phyloP scores from a whole-genome alignment of 805 yeast species.

The Kurtzmaniella fragi region DNA sequence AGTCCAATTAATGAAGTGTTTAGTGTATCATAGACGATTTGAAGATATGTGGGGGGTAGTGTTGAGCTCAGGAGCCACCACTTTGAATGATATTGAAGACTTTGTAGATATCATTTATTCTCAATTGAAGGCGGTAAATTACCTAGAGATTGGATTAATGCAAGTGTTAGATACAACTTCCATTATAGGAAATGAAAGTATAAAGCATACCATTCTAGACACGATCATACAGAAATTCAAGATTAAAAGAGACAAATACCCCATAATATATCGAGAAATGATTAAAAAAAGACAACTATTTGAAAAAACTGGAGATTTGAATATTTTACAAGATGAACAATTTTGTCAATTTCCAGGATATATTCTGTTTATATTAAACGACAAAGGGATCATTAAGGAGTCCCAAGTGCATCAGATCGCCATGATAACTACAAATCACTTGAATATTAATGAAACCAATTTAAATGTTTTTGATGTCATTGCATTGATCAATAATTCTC shows the following conservation, averaged over 20 bases:
- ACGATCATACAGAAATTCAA: slow-evolving; percentile 11
- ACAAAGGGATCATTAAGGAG: too few species aligned
- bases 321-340: too few species aligned
- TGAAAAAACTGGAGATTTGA: too few species aligned
- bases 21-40: slow-evolving; percentile 29
- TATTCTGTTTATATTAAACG: too few species aligned
- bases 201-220: slow-evolving; percentile 15
- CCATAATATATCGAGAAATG: too few species aligned
- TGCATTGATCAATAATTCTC: too few species aligned
- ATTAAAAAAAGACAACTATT: too few species aligned
- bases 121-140: slow-evolving; percentile 13
- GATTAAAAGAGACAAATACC: slow-evolving; percentile 2
- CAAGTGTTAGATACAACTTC: slow-evolving; percentile 19
- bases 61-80: slow-evolving; percentile 16
- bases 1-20: slow-evolving; percentile 18
- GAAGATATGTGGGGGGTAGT: slow-evolving; percentile 25
- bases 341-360: too few species aligned
- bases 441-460: too few species aligned
- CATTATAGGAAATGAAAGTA: slow-evolving; percentile 7
- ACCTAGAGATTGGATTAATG: slow-evolving; percentile 21
- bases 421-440: too few species aligned
- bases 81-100: slow-evolving; percentile 34
- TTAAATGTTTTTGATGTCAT: too few species aligned
- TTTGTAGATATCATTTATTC: slow-evolving; percentile 22
- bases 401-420: too few species aligned